Conservation (phyloP, 78 protist species). For the Monosiga brevicollis region DNA sequence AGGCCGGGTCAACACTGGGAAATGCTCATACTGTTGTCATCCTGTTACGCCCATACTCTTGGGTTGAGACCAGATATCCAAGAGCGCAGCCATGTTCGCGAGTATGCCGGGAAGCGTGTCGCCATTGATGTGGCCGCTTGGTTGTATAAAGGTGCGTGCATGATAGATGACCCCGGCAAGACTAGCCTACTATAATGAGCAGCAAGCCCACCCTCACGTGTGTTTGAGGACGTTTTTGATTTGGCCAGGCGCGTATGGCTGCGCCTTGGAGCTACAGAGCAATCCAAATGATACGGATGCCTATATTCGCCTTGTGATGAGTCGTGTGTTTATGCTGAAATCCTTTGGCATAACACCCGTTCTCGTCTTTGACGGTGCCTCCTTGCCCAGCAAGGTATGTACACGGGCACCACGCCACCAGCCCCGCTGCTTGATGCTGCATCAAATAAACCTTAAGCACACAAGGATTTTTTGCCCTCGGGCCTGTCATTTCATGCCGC, state of each 20-base stretch:
- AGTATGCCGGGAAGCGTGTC: neutral
- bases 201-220: neutral
- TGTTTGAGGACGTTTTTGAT: neutral
- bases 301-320: neutral
- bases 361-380: conserved; percentile 61
- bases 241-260: neutral
- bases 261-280: neutral
- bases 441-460: too few species aligned
- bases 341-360: neutral
- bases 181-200: neutral
- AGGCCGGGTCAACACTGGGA: too few species aligned
- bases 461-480: neutral
- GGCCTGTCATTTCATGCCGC: too few species aligned
- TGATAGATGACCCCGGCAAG: neutral
- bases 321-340: neutral
- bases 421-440: too few species aligned
- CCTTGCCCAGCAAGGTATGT: conserved; percentile 59
- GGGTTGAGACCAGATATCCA: neutral
- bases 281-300: neutral
- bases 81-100: neutral
- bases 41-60: too few species aligned
- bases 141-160: neutral
- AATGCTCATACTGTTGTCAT: too few species aligned
- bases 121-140: neutral
- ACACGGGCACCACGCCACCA: conserved; percentile 47